Percentiles rank a stretch among this genome's conserved stretches.
These are phyloP conservation scores for Gamarada debralockiae DNA, from an alignment of 495 filamentous ascomycete species.

Conservation along the genomic window DNA sequence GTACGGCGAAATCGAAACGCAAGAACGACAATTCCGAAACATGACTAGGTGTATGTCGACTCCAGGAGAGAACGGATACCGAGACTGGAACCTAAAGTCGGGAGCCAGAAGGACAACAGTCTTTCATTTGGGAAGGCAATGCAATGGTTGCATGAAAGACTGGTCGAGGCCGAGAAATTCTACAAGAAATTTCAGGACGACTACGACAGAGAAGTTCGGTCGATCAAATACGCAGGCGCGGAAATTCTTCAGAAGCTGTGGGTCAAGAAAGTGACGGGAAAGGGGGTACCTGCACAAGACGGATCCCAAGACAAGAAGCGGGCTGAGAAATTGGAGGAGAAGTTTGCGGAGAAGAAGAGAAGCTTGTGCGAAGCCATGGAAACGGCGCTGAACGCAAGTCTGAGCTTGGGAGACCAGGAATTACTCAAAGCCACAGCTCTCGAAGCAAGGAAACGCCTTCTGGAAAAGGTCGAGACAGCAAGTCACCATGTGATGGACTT, in stretches of 20 bases:
- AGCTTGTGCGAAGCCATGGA: constrained; percentile 6
- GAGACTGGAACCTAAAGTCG: neutral
- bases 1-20: neutral
- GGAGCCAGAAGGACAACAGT: constrained; percentile 12
- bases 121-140: constrained; percentile 21
- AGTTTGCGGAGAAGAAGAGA: constrained; percentile 17
- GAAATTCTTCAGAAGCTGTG: constrained; percentile 29
- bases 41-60: neutral
- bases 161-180: constrained; percentile 24
- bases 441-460: constrained; percentile 14
- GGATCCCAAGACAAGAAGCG: constrained; percentile 4
- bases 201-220: constrained; percentile 25
- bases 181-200: constrained; percentile 27
- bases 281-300: constrained; percentile 26
- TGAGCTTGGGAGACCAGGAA: constrained; percentile 2
- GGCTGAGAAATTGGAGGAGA: constrained; percentile 12
- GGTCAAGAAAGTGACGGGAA: constrained; percentile 25
- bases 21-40: neutral
- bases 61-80: neutral
- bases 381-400: constrained; percentile 15
- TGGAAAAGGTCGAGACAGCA: constrained; percentile 11
- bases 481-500: constrained; percentile 5
- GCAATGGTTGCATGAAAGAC: constrained; percentile 21
- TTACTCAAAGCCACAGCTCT: neutral
- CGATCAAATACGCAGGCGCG: constrained; percentile 23